Evolutionary conservation across 257 asterid species (phyloP).

Genomic region (Solanum appendiculatum): DNA sequence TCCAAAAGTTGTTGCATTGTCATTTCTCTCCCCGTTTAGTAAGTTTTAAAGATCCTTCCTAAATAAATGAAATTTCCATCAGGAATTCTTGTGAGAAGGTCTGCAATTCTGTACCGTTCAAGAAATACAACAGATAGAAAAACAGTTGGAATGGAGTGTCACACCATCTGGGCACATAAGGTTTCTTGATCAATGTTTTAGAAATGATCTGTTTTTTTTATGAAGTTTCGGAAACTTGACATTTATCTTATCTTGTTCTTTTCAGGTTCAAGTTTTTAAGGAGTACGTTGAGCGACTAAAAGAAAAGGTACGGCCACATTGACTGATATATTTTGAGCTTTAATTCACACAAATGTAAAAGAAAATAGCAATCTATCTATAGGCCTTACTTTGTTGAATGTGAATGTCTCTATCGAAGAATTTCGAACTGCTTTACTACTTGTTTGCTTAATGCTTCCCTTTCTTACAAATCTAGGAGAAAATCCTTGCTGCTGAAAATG

Average conservation of each 20-base stretch:
- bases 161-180: slow-evolving; percentile 64
- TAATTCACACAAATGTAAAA: background rate
- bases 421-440: background rate
- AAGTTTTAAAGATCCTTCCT: background rate
- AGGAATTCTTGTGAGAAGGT: slow-evolving; percentile 84
- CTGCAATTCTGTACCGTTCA: slow-evolving; percentile 46
- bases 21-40: background rate
- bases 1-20: background rate
- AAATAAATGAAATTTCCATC: background rate
- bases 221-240: background rate
- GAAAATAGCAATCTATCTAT: background rate
- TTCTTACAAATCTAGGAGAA: slow-evolving; percentile 34
- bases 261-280: slow-evolving; percentile 65
- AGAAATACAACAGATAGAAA: slow-evolving; percentile 72
- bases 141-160: slow-evolving; percentile 65
- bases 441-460: background rate
- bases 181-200: slow-evolving; percentile 3
- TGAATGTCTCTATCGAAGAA: background rate
- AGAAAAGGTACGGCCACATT: slow-evolving; percentile 43
- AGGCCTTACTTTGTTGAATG: background rate
- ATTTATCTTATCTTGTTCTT: background rate
- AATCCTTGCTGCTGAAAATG: slow-evolving; percentile 64
- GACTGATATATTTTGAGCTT: background rate
- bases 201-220: background rate
- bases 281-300: slow-evolving; percentile 61